Conservation (phyloP, 2,329 filamentous ascomycete species). For the Alternaria atra region DNA sequence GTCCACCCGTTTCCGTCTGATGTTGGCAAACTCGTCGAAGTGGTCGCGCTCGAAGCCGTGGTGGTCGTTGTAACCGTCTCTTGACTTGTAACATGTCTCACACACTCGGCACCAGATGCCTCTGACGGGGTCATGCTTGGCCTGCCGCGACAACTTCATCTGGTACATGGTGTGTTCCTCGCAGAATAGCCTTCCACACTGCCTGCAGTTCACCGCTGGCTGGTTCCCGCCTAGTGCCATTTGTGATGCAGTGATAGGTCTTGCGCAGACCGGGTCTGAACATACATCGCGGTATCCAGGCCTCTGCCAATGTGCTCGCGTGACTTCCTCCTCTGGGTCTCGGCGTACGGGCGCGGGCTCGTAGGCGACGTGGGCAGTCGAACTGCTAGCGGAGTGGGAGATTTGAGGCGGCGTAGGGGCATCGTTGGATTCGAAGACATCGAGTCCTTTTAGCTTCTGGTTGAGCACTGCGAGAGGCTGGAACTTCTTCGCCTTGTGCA, state of each 20-base stretch:
- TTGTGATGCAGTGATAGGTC: conserved; percentile 41
- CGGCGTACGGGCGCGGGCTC: conserved; percentile 48
- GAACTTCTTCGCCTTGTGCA: conserved; percentile 91
- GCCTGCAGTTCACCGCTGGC: conserved; percentile 89
- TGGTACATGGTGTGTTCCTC: conserved; percentile 99
- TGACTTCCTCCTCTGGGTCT: conserved; percentile 92
- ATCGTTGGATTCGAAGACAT: conserved; percentile 94
- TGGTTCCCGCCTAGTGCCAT: conserved; percentile 80
- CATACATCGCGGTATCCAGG: conserved; percentile 78
- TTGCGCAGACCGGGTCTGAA: conserved; percentile 83
- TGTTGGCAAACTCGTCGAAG: conserved; percentile 72
- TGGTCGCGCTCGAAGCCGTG: conserved; percentile 75
- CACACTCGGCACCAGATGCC: conserved; percentile 95
- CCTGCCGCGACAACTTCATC: conserved; percentile 93
- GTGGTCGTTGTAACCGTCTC: conserved; percentile 94
- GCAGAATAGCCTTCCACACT: conserved; percentile 92
- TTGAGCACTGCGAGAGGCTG: conserved; percentile 91
- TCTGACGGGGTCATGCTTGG: conserved; percentile 86
- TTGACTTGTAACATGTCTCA: conserved; percentile 98
- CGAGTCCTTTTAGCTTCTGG: conserved; percentile 89
- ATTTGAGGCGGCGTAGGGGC: conserved; percentile 58
- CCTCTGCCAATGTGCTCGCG: conserved; percentile 87
- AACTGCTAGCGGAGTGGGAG: conserved; percentile 43
- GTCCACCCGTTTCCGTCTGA: conserved; percentile 81
- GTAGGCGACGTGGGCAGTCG: conserved; percentile 41